A percentile compares a stretch with the other conserved stretches of the same genome.
Conservation (phyloP, 208 protist species). For the Trypanosoma brucei region DNA sequence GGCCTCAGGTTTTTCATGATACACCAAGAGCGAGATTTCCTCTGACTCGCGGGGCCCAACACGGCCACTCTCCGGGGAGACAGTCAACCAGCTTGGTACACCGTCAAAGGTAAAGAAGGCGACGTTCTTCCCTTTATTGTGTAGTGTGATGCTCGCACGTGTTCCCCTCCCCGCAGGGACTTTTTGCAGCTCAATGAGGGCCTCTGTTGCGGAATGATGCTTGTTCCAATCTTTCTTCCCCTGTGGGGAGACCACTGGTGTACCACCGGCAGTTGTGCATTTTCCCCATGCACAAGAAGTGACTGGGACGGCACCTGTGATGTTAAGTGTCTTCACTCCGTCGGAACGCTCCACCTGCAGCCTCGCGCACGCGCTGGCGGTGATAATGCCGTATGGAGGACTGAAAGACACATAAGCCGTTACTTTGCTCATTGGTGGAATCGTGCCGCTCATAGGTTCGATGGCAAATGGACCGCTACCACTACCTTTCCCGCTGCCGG, state of each 20-base stretch:
- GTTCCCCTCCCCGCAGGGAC: slow-evolving; percentile 65
- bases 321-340: slow-evolving; percentile 42
- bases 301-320: slow-evolving; percentile 62
- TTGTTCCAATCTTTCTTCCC: background rate
- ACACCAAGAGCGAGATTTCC: slow-evolving; percentile 66
- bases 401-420: slow-evolving; percentile 65
- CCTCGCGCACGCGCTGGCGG: slow-evolving; percentile 32
- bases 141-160: slow-evolving; percentile 37
- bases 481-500: background rate
- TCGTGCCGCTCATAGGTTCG: slow-evolving; percentile 45
- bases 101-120: slow-evolving; percentile 77
- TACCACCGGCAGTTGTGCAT: background rate
- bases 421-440: slow-evolving; percentile 57
- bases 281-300: slow-evolving; percentile 51
- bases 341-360: slow-evolving; percentile 78
- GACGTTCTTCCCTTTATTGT: slow-evolving; percentile 55
- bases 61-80: slow-evolving; percentile 64
- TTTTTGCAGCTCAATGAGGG: slow-evolving; percentile 58
- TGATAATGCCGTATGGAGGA: slow-evolving; percentile 41
- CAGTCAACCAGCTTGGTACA: slow-evolving; percentile 51
- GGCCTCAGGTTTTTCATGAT: slow-evolving; percentile 24
- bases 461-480: slow-evolving; percentile 50
- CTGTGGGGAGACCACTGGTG: slow-evolving; percentile 2
- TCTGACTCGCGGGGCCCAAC: slow-evolving; percentile 59
- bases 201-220: slow-evolving; percentile 18